phyloP scores from a whole-genome alignment of 495 filamentous ascomycete genomes.

The Hyaloscypha variabilis region DNA sequence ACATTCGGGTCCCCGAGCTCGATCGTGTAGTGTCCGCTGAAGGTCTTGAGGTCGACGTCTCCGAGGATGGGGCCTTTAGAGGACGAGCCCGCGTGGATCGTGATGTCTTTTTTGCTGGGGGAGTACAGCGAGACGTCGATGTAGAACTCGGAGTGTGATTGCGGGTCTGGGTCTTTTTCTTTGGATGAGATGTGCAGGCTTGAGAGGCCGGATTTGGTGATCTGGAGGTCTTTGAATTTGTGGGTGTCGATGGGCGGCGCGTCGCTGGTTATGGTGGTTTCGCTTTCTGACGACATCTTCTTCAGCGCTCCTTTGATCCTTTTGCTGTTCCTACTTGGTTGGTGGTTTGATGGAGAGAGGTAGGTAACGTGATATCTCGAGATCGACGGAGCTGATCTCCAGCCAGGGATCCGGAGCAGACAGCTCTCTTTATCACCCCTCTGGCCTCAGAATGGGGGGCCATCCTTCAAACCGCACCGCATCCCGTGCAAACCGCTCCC shows the following conservation, averaged over 20 bases:
- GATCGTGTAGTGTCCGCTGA: slow-evolving; percentile 9
- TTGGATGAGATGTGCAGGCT: not conserved
- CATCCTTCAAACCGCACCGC: no score
- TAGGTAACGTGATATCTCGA: no score
- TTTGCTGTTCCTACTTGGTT: no score
- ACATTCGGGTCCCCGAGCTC: not conserved
- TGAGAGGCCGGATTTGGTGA: not conserved
- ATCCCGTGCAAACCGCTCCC: not conserved
- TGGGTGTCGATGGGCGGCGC: not conserved
- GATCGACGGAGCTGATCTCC: no score
- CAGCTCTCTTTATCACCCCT: no score
- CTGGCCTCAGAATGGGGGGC: no score
- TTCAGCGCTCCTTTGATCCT: no score
- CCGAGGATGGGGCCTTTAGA: not conserved
- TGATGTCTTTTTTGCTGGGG: not conserved
- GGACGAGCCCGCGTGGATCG: not conserved
- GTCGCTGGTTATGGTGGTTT: not conserved
- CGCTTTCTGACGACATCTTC: not conserved
- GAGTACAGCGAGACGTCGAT: not conserved
- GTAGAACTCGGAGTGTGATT: not conserved
- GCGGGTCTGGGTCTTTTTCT: not conserved
- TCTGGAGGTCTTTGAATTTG: not conserved
- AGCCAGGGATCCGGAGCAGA: no score
- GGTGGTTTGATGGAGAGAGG: not conserved
- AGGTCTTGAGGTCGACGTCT: slow-evolving; percentile 12